Evolutionary conservation across 352 stramenopile species (phyloP).

Genomic region (Blastocystis sp.): DNA sequence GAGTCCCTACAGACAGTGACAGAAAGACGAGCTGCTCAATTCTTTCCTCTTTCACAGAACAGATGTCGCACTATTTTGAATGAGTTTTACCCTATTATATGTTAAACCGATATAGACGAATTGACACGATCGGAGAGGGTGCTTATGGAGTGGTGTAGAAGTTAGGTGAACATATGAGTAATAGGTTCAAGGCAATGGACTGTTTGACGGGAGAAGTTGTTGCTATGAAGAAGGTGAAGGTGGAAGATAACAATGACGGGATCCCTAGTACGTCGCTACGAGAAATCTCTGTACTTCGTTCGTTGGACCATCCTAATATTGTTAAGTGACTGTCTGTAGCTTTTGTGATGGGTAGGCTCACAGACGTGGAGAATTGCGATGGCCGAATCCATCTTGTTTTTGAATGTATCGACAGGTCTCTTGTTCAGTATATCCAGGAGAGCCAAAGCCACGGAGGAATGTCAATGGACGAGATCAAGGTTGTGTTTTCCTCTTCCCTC

Average conservation of each 20-base stretch:
- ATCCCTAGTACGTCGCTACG: constrained; percentile 94
- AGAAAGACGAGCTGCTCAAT: not conserved
- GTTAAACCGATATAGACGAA: constrained; percentile 30
- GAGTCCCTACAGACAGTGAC: not conserved
- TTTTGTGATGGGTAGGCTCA: not conserved
- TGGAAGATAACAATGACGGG: constrained; percentile 80
- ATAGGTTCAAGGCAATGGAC: constrained; percentile 55
- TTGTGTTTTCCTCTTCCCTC: not conserved
- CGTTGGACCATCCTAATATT: constrained; percentile 96
- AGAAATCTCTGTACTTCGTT: constrained; percentile 92
- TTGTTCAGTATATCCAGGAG: constrained; percentile 26
- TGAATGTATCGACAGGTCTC: constrained; percentile 37
- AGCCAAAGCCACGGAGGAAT: constrained; percentile 70
- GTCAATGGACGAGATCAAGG: constrained; percentile 72
- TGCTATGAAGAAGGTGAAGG: constrained; percentile 58
- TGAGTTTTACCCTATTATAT: not conserved
- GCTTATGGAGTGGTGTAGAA: constrained; percentile 26
- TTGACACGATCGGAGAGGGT: constrained; percentile 47
- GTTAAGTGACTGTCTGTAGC: constrained; percentile 71
- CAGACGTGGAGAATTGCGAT: constrained; percentile 48
- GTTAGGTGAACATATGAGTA: not conserved
- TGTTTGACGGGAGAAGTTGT: constrained; percentile 55
- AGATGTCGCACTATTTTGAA: not conserved
- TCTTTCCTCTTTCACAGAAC: not conserved
- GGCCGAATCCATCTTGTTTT: constrained; percentile 58